Evolutionary conservation across 2,329 filamentous ascomycete species (phyloP).

Genomic region (Monosporascus sp.): DNA sequence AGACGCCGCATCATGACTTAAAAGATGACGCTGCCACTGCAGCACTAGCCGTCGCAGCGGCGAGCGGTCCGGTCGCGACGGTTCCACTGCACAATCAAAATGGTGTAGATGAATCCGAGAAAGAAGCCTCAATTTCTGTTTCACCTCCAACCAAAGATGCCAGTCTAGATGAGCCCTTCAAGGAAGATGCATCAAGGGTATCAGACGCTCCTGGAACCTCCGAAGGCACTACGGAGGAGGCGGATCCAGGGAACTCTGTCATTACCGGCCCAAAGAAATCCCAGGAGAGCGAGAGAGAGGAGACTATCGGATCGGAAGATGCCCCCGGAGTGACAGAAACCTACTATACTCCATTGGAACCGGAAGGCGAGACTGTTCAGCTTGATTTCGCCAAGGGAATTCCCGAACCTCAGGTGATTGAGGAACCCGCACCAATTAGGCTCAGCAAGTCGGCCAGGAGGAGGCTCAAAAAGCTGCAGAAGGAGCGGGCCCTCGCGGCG

Average conservation of each 20-base stretch:
- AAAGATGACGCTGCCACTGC: constrained; percentile 1
- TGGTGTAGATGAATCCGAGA: background rate
- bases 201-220: background rate
- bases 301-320: background rate
- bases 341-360: background rate
- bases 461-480: background rate
- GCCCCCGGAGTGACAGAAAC: background rate
- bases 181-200: background rate
- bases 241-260: background rate
- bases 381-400: background rate
- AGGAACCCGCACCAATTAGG: background rate
- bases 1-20: constrained; percentile 1
- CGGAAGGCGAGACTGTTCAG: background rate
- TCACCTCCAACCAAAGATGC: background rate
- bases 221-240: background rate
- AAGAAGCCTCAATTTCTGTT: background rate
- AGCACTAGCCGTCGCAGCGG: constrained; percentile 5
- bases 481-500: background rate
- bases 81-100: background rate
- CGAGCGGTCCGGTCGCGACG: background rate
- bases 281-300: background rate
- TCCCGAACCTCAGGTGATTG: background rate
- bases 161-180: background rate
- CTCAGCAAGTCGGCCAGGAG: background rate
- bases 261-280: background rate